Evolutionary conservation across 768 basidiomycete genomes (phyloP).

Genomic region (Lentinula boryana): DNA sequence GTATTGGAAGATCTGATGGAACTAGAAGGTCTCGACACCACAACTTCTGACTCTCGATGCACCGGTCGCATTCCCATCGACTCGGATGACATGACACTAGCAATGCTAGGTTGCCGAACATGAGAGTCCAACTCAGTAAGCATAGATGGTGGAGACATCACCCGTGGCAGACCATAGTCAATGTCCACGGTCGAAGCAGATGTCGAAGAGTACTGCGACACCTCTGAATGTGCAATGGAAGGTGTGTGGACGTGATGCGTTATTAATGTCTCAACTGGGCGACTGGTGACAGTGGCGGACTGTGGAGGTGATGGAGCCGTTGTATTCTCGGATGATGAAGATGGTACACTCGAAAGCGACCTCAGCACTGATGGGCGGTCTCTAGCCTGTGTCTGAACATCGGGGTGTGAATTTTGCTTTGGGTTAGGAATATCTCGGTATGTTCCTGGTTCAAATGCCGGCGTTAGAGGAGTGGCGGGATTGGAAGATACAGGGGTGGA

Average conservation of each 20-base stretch:
- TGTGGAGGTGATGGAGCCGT: background rate
- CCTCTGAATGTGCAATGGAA: conserved; percentile 1
- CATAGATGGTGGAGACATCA: conserved; percentile 6
- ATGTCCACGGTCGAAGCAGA: background rate
- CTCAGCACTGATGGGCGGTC: background rate
- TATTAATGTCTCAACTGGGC: background rate
- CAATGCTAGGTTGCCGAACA: background rate
- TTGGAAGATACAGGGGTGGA: conserved; percentile 7
- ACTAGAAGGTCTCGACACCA: background rate
- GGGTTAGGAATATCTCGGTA: conserved; percentile 4
- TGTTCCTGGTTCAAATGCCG: conserved; percentile 8
- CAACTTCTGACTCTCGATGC: background rate
- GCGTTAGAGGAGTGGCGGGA: conserved; percentile 7
- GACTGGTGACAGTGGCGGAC: background rate
- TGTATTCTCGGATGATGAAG: background rate
- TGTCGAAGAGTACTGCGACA: background rate
- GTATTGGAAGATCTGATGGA: background rate
- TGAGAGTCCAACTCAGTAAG: background rate
- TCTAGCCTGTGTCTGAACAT: conserved; percentile 12
- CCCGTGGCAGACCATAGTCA: conserved; percentile 1
- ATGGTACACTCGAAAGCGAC: background rate
- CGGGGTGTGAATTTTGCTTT: conserved; percentile 19
- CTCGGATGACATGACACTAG: background rate
- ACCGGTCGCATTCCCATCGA: background rate
- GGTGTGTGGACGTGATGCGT: background rate